Conservation (phyloP, 495 filamentous ascomycete genomes). For the Barbatosphaeria neglecta region DNA sequence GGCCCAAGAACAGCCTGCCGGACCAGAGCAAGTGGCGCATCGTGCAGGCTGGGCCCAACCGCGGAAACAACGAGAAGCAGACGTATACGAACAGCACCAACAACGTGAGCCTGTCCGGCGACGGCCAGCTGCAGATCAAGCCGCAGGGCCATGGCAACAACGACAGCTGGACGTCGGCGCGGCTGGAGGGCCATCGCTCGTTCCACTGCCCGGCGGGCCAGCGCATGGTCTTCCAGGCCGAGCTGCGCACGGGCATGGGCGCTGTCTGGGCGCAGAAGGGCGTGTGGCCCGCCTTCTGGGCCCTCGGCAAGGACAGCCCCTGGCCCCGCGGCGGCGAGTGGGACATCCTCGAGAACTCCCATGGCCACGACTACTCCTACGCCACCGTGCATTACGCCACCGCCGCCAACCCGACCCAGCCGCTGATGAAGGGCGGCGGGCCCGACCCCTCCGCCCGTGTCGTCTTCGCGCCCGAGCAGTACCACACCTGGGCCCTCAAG, state of each 20-base stretch:
- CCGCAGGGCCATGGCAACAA: slow-evolving; percentile 4
- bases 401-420: slow-evolving; percentile 4
- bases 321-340: slow-evolving; percentile 16
- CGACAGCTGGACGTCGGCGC: slow-evolving; percentile 13
- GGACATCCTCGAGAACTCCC: slow-evolving; percentile 14
- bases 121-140: slow-evolving; percentile 8
- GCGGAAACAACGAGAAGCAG: slow-evolving; percentile 14
- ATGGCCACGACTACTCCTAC: slow-evolving; percentile 7
- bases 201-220: slow-evolving; percentile 10
- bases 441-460: not conserved
- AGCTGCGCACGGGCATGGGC: slow-evolving; percentile 11
- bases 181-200: slow-evolving; percentile 10
- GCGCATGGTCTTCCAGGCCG: slow-evolving; percentile 10
- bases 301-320: slow-evolving; percentile 8
- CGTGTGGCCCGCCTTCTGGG: slow-evolving; percentile 23
- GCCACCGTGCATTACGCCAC: slow-evolving; percentile 10
- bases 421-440: slow-evolving; percentile 7
- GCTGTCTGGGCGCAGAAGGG: slow-evolving; percentile 9
- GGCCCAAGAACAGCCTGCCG: slow-evolving; percentile 6
- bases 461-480: slow-evolving; percentile 6
- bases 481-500: slow-evolving; percentile 11
- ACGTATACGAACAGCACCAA: slow-evolving; percentile 9
- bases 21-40: slow-evolving; percentile 8
- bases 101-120: slow-evolving; percentile 9
- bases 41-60: slow-evolving; percentile 1